Percentiles rank a stretch among this genome's conserved stretches.
Evolutionary conservation across 2,329 filamentous ascomycete genomes (phyloP).

Genomic region (Fusarium heterosporum): DNA sequence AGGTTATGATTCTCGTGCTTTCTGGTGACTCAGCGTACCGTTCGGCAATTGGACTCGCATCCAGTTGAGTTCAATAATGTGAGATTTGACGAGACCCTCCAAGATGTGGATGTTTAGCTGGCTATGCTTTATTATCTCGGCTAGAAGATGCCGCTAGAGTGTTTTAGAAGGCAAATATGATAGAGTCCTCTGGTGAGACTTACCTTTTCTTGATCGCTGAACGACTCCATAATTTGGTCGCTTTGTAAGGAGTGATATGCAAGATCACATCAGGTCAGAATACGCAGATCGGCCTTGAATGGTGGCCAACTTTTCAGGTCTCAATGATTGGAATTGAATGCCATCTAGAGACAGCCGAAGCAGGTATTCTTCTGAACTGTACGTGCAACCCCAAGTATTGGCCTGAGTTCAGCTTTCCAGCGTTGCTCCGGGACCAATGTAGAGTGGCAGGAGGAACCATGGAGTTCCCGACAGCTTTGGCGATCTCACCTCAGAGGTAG

Average conservation of each 20-base stretch:
- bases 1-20: background rate
- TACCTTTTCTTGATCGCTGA: constrained; percentile 67
- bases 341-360: too few relatives aligned
- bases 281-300: too few relatives aligned
- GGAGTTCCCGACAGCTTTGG: too few relatives aligned
- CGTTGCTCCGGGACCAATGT: too few relatives aligned
- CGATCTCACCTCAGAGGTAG: background rate
- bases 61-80: constrained; percentile 59
- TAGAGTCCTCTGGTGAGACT: constrained; percentile 6
- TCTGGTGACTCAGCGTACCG: constrained; percentile 51
- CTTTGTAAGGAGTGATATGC: too few relatives aligned
- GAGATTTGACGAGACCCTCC: constrained; percentile 59
- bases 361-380: too few relatives aligned
- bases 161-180: constrained; percentile 6
- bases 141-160: constrained; percentile 66
- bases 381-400: too few relatives aligned
- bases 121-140: constrained; percentile 69
- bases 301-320: background rate
- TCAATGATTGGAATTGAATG: background rate
- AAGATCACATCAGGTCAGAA: too few relatives aligned
- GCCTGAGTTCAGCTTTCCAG: too few relatives aligned
- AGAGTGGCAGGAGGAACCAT: too few relatives aligned
- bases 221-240: constrained; percentile 45
- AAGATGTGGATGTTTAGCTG: constrained; percentile 60
- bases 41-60: constrained; percentile 61